Evolutionary conservation across 768 basidiomycete species (phyloP), one percentile per base, ranked within the genome.

Genomic region (Pulveroboletus ravenelii): DNA sequence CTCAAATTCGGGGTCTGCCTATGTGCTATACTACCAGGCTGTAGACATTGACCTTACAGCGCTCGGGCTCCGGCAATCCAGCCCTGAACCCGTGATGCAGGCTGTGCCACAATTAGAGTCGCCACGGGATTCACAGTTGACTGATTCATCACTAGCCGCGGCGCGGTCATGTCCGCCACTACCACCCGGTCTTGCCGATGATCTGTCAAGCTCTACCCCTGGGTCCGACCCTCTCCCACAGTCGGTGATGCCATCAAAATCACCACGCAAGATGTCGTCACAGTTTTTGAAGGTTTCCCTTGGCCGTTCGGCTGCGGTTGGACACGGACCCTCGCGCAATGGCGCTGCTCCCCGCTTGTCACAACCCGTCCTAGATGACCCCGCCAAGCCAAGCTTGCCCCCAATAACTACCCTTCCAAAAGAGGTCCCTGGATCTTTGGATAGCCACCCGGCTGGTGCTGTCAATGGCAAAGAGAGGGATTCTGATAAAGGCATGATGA

Each of bases 11-110:
- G 94, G 94, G 32, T 85, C 88, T 38, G 96, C 95, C 17, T 99
- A 99, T 67, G 93, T 98, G 23, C 77, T 99, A 34, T 98, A 95
- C 72, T 99, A 98, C 69, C 93, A 97, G 69, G 93, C 93, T 23
- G 84, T 79, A 31, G 93, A 97, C 67, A 77, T 98, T 49, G 86
- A 95, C 63, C 73, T 79, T 32, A 65, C 72, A n/a, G 73, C 77
- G 18, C 77, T 94, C 27, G 93, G 92, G 2, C 69, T 95, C 18
- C 78, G 74, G 48, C 46, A 60, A 15, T 46, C 57, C 14, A 61
- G 59, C n/a, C 50, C 62, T 14, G 61, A 62, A n/a, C 51, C 64
- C 6, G 41, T 59, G 29, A 42, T 47, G 14, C 59, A 23, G 38
- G 51, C 59, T 14, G 53, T 62, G 36, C 49, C 47, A 17, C 58